Percentiles rank a stretch among this genome's conserved stretches.
These are phyloP conservation scores for Didymella arachidicola DNA, from an alignment of 2,329 filamentous ascomycete genomes.

Conservation along the genomic window DNA sequence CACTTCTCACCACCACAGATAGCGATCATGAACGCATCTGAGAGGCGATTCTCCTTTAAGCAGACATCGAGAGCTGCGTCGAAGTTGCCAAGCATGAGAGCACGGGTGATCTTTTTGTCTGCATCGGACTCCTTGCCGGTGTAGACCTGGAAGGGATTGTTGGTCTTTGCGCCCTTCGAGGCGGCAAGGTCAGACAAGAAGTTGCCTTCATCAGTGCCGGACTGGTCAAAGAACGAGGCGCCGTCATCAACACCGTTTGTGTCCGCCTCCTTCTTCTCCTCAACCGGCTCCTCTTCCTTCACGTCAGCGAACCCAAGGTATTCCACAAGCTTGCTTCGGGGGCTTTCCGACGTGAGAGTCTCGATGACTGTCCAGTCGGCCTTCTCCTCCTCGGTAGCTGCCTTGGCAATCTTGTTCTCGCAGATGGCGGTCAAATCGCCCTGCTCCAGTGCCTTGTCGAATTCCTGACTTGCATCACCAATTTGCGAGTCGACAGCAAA, in stretches of 20 bases:
- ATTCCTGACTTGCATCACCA: slow-evolving; percentile 82
- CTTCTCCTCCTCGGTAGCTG: slow-evolving; percentile 88
- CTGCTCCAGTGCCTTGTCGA: slow-evolving; percentile 80
- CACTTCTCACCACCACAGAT: slow-evolving; percentile 94
- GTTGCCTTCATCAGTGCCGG: slow-evolving; percentile 74
- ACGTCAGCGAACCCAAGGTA: slow-evolving; percentile 84
- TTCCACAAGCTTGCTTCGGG: slow-evolving; percentile 84
- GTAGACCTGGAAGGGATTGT: slow-evolving; percentile 92
- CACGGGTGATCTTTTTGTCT: slow-evolving; percentile 85
- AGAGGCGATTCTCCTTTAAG: slow-evolving; percentile 85
- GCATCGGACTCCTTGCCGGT: slow-evolving; percentile 82
- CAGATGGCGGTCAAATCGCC: slow-evolving; percentile 83
- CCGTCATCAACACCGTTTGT: slow-evolving; percentile 56
- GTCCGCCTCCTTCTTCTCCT: slow-evolving; percentile 48
- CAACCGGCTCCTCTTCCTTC: slow-evolving; percentile 49
- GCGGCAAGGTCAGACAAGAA: slow-evolving; percentile 86
- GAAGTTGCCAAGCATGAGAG: slow-evolving; percentile 89
- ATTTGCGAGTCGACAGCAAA: slow-evolving; percentile 89
- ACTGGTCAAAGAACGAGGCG: slow-evolving; percentile 79
- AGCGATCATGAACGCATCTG: slow-evolving; percentile 97
- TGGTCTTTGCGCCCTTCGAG: slow-evolving; percentile 89
- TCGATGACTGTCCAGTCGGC: slow-evolving; percentile 96
- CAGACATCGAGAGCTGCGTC: slow-evolving; percentile 88
- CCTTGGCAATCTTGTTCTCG: slow-evolving; percentile 75
- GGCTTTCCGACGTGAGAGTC: slow-evolving; percentile 82